These are phyloP conservation scores for Fusarium pseudoanthophilum DNA, from an alignment of 2,329 filamentous ascomycete species.

Conservation along the genomic window DNA sequence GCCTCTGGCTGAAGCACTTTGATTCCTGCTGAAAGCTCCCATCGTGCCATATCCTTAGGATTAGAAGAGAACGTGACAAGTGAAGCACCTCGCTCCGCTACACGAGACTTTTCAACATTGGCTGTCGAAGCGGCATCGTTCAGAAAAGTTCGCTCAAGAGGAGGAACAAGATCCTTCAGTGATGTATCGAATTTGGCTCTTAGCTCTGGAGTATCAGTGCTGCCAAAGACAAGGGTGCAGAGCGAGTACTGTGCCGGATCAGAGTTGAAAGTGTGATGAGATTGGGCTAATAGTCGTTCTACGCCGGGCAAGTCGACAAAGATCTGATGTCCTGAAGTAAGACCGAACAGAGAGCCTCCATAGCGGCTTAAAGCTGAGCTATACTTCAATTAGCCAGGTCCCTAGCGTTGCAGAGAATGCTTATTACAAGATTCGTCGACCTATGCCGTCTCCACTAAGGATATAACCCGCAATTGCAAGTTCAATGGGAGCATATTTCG, in stretches of 20 bases:
- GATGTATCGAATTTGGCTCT: constrained; percentile 12
- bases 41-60: constrained; percentile 17
- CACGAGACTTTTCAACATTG: constrained; percentile 21
- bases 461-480: constrained; percentile 23
- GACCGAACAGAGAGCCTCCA: constrained; percentile 34
- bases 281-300: constrained; percentile 28
- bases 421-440: constrained; percentile 24
- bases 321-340: constrained; percentile 34
- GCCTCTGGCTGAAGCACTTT: not conserved
- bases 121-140: constrained; percentile 36
- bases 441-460: constrained; percentile 16
- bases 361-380: constrained; percentile 21
- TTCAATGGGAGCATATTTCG: constrained; percentile 23
- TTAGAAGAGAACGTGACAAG: constrained; percentile 30
- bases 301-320: constrained; percentile 26
- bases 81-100: constrained; percentile 21
- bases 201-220: constrained; percentile 1
- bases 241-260: constrained; percentile 25
- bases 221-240: constrained; percentile 29
- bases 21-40: constrained; percentile 33
- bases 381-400: not conserved
- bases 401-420: no score
- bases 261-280: constrained; percentile 18
- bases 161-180: constrained; percentile 13
- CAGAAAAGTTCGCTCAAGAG: constrained; percentile 33